These are phyloP conservation scores for Boletus pseudo-olivaceus DNA, from an alignment of 768 basidiomycete genomes.

Conservation along the genomic window DNA sequence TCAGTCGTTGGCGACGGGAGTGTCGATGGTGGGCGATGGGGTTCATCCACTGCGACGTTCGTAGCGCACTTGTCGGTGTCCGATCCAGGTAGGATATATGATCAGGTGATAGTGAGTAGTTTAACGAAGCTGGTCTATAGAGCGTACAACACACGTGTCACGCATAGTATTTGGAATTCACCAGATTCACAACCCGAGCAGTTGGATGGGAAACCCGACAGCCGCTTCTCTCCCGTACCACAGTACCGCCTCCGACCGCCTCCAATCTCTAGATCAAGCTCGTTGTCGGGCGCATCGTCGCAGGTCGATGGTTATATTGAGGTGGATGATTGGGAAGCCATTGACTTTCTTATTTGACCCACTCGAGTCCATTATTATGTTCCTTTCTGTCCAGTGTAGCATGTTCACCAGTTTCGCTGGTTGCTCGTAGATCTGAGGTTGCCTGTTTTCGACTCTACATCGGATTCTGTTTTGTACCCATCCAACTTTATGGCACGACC, in stretches of 20 bases:
- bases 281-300: slow-evolving; percentile 39
- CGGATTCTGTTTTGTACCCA: not conserved
- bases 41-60: slow-evolving; percentile 19
- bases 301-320: not conserved
- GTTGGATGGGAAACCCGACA: slow-evolving; percentile 91
- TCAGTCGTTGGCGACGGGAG: slow-evolving; percentile 13
- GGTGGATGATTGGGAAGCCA: too few species aligned
- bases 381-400: too few species aligned
- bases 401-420: not conserved
- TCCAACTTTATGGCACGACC: not conserved
- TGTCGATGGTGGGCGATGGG: slow-evolving; percentile 2
- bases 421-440: not conserved
- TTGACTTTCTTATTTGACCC: too few species aligned
- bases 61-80: slow-evolving; percentile 18
- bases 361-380: too few species aligned
- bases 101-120: slow-evolving; percentile 12
- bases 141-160: not conserved
- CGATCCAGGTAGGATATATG: slow-evolving; percentile 15
- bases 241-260: slow-evolving; percentile 80
- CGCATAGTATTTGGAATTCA: not conserved
- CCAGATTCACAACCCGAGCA: slow-evolving; percentile 65
- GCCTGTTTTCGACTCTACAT: not conserved
- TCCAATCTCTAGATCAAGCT: slow-evolving; percentile 54
- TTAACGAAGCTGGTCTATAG: not conserved
- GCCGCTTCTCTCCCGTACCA: slow-evolving; percentile 65